Conservation (phyloP, 768 basidiomycete genomes). For the Hygrophorus pudorinus region DNA sequence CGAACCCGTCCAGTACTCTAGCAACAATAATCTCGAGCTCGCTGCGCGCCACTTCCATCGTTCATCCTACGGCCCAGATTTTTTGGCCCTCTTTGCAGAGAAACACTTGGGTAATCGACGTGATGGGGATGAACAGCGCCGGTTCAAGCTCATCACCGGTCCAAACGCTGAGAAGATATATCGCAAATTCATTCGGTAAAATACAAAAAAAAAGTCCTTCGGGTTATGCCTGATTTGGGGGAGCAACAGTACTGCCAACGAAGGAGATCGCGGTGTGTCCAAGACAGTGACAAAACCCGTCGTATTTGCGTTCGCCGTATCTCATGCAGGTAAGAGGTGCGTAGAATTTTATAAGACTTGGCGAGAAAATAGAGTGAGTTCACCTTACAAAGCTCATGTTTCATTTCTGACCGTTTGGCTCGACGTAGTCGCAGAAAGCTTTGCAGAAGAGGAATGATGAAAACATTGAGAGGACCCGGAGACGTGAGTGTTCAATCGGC, state of each 20-base stretch:
- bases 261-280: constrained; percentile 8
- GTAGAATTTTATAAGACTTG: constrained; percentile 45
- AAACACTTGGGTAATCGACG: constrained; percentile 16
- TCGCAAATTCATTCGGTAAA: constrained; percentile 31
- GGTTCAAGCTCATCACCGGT: constrained; percentile 32
- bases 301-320: constrained; percentile 35
- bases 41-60: constrained; percentile 23
- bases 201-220: constrained; percentile 1
- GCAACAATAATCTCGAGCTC: background rate
- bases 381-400: constrained; percentile 1
- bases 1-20: background rate
- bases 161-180: constrained; percentile 31
- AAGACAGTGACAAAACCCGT: constrained; percentile 21
- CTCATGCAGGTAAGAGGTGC: constrained; percentile 28
- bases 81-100: constrained; percentile 30
- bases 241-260: background rate
- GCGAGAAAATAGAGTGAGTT: constrained; percentile 30
- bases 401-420: background rate
- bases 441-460: constrained; percentile 15
- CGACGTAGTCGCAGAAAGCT: constrained; percentile 10
- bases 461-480: background rate
- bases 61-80: constrained; percentile 35
- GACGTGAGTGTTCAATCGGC: background rate
- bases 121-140: constrained; percentile 21
- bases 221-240: background rate